phyloP scores from a whole-genome alignment of 2,329 filamentous ascomycete genomes.

The Colletotrichum brevisporum region DNA sequence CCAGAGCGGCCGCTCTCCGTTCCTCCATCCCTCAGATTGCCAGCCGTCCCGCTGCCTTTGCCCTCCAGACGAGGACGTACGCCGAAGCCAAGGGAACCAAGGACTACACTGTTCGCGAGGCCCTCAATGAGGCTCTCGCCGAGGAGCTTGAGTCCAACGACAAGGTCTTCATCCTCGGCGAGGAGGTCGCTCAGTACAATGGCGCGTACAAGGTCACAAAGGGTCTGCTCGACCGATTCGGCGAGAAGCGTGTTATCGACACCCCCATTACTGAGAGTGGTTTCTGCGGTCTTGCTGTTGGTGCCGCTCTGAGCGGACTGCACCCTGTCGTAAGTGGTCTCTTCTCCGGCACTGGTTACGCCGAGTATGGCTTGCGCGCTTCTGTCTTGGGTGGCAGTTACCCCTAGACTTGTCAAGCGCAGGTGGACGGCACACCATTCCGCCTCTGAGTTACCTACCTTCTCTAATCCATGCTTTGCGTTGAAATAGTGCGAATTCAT shows the following conservation, averaged over 20 bases:
- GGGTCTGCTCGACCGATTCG: conserved; percentile 96
- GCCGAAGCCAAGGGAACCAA: conserved; percentile 76
- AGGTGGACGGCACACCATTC: neutral
- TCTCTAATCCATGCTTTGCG: conserved; percentile 13
- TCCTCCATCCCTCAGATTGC: conserved; percentile 54
- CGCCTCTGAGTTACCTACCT: neutral
- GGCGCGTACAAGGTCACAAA: conserved; percentile 99
- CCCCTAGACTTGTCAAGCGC: neutral
- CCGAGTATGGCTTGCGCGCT: neutral
- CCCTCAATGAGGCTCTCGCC: conserved; percentile 96
- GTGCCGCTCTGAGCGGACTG: conserved; percentile 93
- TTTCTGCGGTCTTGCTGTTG: conserved; percentile 93
- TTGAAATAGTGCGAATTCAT: conserved; percentile 91
- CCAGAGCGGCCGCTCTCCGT: conserved; percentile 53
- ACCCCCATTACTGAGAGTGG: conserved; percentile 98
- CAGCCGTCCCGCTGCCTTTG: conserved; percentile 52
- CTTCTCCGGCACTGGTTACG: neutral
- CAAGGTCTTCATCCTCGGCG: conserved; percentile 96
- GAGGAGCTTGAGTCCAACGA: conserved; percentile 96
- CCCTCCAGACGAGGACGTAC: conserved; percentile 67
- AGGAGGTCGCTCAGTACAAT: conserved; percentile 99
- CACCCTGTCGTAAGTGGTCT: conserved; percentile 85
- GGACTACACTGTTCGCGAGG: conserved; percentile 97
- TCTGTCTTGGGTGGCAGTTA: neutral
- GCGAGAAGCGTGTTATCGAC: conserved; percentile 97